Evolutionary conservation across 345 rosid species (phyloP), one percentile per base, ranked within the genome.

Genomic region (Eucalyptus fibrosa): DNA sequence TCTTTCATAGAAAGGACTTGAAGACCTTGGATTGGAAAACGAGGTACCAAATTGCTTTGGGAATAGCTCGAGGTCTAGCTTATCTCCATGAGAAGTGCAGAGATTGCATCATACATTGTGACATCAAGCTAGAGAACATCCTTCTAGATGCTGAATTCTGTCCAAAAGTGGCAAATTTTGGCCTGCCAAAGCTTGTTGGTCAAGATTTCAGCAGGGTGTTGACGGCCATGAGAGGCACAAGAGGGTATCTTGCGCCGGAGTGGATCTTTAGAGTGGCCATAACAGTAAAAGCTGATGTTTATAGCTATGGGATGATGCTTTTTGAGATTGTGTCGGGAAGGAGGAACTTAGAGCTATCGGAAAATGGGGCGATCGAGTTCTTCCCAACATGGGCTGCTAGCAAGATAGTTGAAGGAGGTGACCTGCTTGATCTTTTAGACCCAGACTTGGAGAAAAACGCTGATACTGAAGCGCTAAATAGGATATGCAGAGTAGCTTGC

Each of bases 231-330:
- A 94, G 97, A 92, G 99, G 99, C 32, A 96, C 98, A 26, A 93
- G 98, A 93, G 98, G 98, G 24, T 97, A 97, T 89, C 97, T 97
- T 12, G 99, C 97, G 12, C 98, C 98, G 0, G 98, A 97, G 90
- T 97, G 98, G 99, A 94, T 97, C 86, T 96, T 97, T 4, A 97
- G 98, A 72, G 96, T 95, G 26, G 95, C 98, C 44, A 92, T 96
- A 65, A 96, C 97, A 11, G 94, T 95, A 9, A 96, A 97, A 89
- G 99, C 97, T 2, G 98, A 97, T 89, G 98, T 96, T 49, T 97
- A 95, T 88, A 97, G 99, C 92, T 96, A 94, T 17, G 99, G 99
- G 13, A 96, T 97, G 98, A 95, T 96, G 98, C 92, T 97, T 30
- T 94, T 96, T 17, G 98, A 96, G 92, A 19, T 96, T 87, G 92